Base-by-base conservation (phyloP, 345 rosid species). In the Chamaenerion angustifolium region DNA sequence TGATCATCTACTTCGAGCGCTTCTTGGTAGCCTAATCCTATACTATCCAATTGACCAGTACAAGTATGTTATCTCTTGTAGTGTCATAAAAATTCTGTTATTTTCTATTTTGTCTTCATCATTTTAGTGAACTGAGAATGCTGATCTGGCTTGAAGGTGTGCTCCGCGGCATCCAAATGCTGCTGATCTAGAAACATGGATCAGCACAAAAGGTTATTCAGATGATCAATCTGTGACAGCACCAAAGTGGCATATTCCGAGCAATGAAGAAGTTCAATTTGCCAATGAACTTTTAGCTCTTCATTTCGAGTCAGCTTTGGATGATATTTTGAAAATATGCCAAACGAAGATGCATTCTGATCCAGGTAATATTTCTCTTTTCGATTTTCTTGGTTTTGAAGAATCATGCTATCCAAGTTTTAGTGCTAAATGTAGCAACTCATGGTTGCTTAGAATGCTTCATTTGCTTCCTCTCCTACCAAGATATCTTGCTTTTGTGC, bases 241-340 rank as follows among this genome's bases (percentile, higher is more conserved):
- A 45, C 93, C 96, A 25, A 75, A 60, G 67, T 92, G 98, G 98
- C 98, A 92, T 71, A 74, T 87, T 69, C 89, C 96, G 46, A 80
- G 58, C 58, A 70, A 77, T 47, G 79, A 84, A 43, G 98, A 92
- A 78, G 78, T 82, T 64, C 83, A 80, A 64, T 92, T 87, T 76
- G 98, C 98, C 56, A 76, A 87, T 73, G 96, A 92, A 67, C 96
- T 92, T 64, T 62, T 92, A 68, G 61, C 69, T 64, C 81, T 78
- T 56, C 98, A 92, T 82, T 82, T 87, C 67, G 72, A 76, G 58
- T 78, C 95, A 42, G 96, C 98, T 61, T 71, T 78, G 57, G 85
- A 84, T 67, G 93, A 87, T 68, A 87, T 92, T 54, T 56, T 75
- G 75, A 82, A 67, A 66, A 82, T 92, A 56, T 92, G 87, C 71